Evolutionary conservation across 768 basidiomycete species (phyloP), one percentile per base, ranked within the genome.

Genomic region (Leccinum obscurum): DNA sequence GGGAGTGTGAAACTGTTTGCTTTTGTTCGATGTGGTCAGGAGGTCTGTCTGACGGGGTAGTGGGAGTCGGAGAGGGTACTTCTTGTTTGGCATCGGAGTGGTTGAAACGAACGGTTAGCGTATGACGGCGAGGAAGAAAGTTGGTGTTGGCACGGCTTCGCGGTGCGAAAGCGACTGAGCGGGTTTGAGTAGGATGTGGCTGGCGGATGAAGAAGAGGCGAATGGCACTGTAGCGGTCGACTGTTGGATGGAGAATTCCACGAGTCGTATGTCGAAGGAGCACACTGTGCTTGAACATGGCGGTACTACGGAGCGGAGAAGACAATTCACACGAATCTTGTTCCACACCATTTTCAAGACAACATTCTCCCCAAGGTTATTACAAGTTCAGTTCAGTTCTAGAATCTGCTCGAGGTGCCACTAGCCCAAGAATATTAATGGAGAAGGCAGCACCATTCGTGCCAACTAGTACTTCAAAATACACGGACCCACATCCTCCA

Each of bases 181-280:
- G 30, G n/a, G 48, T 54, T 13, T 46, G 62, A 24, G 55, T 61
- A 54, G 52, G 64, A 14, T 32, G 39, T n/a, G 15, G 61, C 46
- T 76, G 75, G 17, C 68, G 66, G 39, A 68, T 78, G 76, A 89
- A 88, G 72, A 88, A 88, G 55, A 71, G 76, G 50, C 85, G 77
- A 57, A 89, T 88, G 54, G 77, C 70, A 44, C 68, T 78, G 71
- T 89, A 89, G 54, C 87, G 83, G 70, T 86, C 85, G 55, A 85
- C 56, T 20, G 71, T 70, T 6, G 78, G 66, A 35, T 60, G 64
- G 4, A 56, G 57, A 59, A 66, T 56, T 52, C 70, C 65, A 46
- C 70, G 66, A 0, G 66, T 64, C 24, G 68, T 57, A 52, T 73
- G 72, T 59, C 62, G 70, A 39, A 72, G 50, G 39, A 73, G 59